A percentile compares a stretch with the other conserved stretches of the same genome.
Evolutionary conservation across 805 yeast species (phyloP).

Genomic region (Blastobotrys mokoenaii): DNA sequence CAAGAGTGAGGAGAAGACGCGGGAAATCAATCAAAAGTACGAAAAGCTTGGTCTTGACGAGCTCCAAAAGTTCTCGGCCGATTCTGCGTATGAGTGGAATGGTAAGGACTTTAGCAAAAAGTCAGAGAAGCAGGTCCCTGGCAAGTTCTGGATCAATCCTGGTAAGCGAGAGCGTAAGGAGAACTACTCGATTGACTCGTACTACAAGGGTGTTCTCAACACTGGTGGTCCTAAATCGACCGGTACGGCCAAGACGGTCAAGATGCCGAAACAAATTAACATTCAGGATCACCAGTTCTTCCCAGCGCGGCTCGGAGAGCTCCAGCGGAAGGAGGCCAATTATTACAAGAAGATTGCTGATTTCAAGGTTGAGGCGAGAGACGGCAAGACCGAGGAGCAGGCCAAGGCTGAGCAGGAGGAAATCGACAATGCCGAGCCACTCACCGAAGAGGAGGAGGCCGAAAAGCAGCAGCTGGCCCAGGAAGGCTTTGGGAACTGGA

Average conservation of each 20-base stretch:
- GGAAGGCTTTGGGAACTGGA: slow-evolving; percentile 77
- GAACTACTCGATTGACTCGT: slow-evolving; percentile 81
- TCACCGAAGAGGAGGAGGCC: slow-evolving; percentile 72
- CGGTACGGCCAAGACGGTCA: slow-evolving; percentile 37
- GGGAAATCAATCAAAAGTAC: slow-evolving; percentile 69
- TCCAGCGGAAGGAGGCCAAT: slow-evolving; percentile 75
- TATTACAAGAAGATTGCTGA: slow-evolving; percentile 62
- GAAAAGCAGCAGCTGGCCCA: slow-evolving; percentile 47
- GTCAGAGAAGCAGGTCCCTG: slow-evolving; percentile 24
- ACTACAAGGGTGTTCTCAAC: slow-evolving; percentile 65
- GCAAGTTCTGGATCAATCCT: slow-evolving; percentile 72
- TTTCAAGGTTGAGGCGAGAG: slow-evolving; percentile 52
- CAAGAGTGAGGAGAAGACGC: slow-evolving; percentile 77
- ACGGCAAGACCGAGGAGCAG: slow-evolving; percentile 35
- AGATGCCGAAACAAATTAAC: slow-evolving; percentile 76
- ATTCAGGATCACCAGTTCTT: slow-evolving; percentile 88
- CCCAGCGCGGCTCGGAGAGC: slow-evolving; percentile 63
- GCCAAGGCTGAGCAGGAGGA: slow-evolving; percentile 52
- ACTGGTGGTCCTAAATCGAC: background rate
- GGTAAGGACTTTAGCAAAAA: slow-evolving; percentile 67
- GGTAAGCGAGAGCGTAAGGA: slow-evolving; percentile 47
- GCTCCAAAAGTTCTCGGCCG: slow-evolving; percentile 82
- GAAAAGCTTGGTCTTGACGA: slow-evolving; percentile 87
- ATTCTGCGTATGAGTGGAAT: slow-evolving; percentile 94
- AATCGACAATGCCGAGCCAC: slow-evolving; percentile 66